These are phyloP conservation scores for Aspergillus cristatus DNA, from an alignment of 495 filamentous ascomycete species.

Conservation along the genomic window DNA sequence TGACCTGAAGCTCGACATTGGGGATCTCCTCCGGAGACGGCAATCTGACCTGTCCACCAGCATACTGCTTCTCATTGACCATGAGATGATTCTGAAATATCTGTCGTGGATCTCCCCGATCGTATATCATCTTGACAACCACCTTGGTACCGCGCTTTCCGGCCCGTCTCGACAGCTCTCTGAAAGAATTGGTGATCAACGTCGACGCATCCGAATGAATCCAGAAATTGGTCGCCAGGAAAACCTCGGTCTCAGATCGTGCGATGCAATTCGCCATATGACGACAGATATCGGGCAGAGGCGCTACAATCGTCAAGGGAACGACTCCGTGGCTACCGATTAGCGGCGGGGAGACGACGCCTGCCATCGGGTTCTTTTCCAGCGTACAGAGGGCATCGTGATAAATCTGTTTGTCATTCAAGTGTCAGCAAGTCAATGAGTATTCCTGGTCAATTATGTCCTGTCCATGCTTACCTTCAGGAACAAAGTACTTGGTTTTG, in stretches of 20 bases:
- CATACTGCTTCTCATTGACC: slow-evolving; percentile 49
- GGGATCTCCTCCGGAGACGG: slow-evolving; percentile 56
- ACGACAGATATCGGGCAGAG: slow-evolving; percentile 58
- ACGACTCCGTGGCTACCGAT: slow-evolving; percentile 59
- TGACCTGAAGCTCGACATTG: slow-evolving; percentile 60
- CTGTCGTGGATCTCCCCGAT: slow-evolving; percentile 58
- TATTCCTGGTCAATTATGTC: neutral
- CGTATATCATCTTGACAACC: slow-evolving; percentile 67
- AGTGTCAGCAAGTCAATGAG: neutral
- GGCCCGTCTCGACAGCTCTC: slow-evolving; percentile 56
- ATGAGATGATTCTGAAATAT: slow-evolving; percentile 52
- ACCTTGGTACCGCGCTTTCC: slow-evolving; percentile 47
- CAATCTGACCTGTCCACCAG: slow-evolving; percentile 44
- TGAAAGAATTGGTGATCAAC: slow-evolving; percentile 58
- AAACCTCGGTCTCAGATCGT: slow-evolving; percentile 61
- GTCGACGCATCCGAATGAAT: slow-evolving; percentile 54
- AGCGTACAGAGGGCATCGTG: slow-evolving; percentile 56
- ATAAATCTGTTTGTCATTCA: slow-evolving; percentile 39
- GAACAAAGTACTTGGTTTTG: slow-evolving; percentile 57
- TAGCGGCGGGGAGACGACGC: slow-evolving; percentile 59
- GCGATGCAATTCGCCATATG: slow-evolving; percentile 71
- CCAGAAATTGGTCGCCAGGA: slow-evolving; percentile 71
- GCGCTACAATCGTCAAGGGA: slow-evolving; percentile 60
- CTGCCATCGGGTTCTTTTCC: slow-evolving; percentile 42
- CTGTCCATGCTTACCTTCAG: slow-evolving; percentile 32